Evolutionary conservation across 441 rosid genomes (phyloP).

Genomic region (Pelargonium cotyledonis): DNA sequence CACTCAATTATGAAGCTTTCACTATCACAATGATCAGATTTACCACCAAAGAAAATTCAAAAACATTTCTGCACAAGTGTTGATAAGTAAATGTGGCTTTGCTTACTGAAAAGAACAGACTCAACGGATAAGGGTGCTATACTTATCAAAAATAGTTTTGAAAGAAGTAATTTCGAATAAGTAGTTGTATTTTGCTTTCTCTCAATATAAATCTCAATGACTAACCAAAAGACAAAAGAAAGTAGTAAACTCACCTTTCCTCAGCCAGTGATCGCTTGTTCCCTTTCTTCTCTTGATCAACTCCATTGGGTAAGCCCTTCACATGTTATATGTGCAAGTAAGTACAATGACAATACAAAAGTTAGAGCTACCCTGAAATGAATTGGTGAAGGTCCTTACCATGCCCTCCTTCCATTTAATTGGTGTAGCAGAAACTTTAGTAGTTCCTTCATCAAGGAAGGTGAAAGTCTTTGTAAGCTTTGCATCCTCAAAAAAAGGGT

Average conservation of each 20-base stretch:
- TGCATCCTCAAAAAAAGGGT: conserved; percentile 79
- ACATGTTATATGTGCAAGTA: conserved; percentile 23
- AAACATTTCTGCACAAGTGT: too few relatives aligned
- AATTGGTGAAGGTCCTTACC: conserved; percentile 33
- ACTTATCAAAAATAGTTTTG: not conserved
- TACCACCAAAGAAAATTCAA: too few relatives aligned
- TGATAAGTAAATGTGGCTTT: too few relatives aligned
- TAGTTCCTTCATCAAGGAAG: conserved; percentile 79
- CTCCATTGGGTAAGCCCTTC: conserved; percentile 86
- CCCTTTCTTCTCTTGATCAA: conserved; percentile 74
- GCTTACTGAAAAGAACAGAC: too few relatives aligned
- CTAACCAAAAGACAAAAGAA: not conserved
- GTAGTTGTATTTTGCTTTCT: not conserved
- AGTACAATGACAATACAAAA: conserved; percentile 13
- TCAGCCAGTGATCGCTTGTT: conserved; percentile 65
- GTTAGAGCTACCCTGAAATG: conserved; percentile 9
- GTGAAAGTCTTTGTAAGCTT: conserved; percentile 77
- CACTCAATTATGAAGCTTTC: too few relatives aligned
- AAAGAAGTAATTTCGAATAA: not conserved
- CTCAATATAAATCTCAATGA: not conserved
- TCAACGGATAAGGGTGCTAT: too few relatives aligned
- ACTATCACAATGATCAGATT: too few relatives aligned
- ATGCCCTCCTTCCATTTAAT: conserved; percentile 93
- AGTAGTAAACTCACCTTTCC: conserved; percentile 47
- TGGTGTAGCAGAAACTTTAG: conserved; percentile 67